phyloP scores from a whole-genome alignment of 768 basidiomycete species.

The Gloeopeniophorella convolvens region DNA sequence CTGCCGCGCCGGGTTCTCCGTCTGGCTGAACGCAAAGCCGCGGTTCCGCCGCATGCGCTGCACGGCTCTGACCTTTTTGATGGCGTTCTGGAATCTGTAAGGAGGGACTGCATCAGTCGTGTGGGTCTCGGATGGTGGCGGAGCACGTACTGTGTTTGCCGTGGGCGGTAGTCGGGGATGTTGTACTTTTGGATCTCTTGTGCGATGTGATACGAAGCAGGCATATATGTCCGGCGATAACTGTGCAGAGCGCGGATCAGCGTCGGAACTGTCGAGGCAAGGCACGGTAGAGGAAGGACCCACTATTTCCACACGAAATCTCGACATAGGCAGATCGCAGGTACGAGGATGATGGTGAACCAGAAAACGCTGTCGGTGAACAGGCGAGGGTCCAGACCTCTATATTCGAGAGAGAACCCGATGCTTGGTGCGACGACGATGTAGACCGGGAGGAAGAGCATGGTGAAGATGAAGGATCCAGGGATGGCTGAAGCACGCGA shows the following conservation, averaged over 20 bases:
- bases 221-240: slow-evolving; percentile 85
- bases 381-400: slow-evolving; percentile 81
- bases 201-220: slow-evolving; percentile 94
- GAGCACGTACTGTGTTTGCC: slow-evolving; percentile 85
- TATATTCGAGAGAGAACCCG: slow-evolving; percentile 86
- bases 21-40: slow-evolving; percentile 98
- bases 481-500: slow-evolving; percentile 65
- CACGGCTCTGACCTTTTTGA: slow-evolving; percentile 98
- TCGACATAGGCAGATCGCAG: slow-evolving; percentile 74
- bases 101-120: slow-evolving; percentile 6
- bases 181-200: slow-evolving; percentile 99
- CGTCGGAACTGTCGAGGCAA: slow-evolving; percentile 10
- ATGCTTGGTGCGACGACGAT: slow-evolving; percentile 79
- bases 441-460: slow-evolving; percentile 90
- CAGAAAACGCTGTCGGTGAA: slow-evolving; percentile 91
- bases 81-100: slow-evolving; percentile 91
- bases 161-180: slow-evolving; percentile 90
- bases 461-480: slow-evolving; percentile 95
- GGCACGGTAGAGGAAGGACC: slow-evolving; percentile 28
- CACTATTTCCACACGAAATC: slow-evolving; percentile 99
- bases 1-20: slow-evolving; percentile 76
- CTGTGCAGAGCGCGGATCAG: slow-evolving; percentile 34
- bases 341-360: slow-evolving; percentile 78
- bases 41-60: slow-evolving; percentile 95
- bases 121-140: slow-evolving; percentile 10